These are phyloP conservation scores for Auricularia heimuer DNA, from an alignment of 768 basidiomycete genomes.

Conservation along the genomic window DNA sequence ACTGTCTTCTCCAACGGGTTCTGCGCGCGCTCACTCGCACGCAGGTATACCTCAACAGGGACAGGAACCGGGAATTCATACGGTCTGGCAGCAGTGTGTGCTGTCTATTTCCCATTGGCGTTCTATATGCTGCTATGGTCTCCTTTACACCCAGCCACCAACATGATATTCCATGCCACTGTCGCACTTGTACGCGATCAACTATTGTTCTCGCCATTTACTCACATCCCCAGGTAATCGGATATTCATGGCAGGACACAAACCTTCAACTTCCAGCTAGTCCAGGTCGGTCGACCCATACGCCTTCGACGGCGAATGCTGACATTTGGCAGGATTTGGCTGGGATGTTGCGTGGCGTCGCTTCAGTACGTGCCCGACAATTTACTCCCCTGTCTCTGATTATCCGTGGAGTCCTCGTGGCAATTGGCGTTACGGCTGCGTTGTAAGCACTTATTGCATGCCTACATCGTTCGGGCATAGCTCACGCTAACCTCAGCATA, in stretches of 20 bases:
- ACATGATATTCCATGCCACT: constrained; percentile 50
- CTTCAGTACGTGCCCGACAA: neutral
- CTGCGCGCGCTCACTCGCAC: neutral
- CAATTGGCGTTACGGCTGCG: constrained; percentile 63
- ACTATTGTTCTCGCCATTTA: neutral
- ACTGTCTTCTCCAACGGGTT: neutral
- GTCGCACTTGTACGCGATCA: constrained; percentile 38
- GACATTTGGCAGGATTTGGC: constrained; percentile 23
- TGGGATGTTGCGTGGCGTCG: constrained; percentile 61
- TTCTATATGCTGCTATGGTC: constrained; percentile 18
- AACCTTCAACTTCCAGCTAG: constrained; percentile 38
- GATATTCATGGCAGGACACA: constrained; percentile 62
- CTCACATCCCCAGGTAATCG: constrained; percentile 39
- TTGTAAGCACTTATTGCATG: constrained; percentile 39
- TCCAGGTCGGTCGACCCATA: constrained; percentile 21
- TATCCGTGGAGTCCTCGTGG: constrained; percentile 31
- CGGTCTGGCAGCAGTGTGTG: constrained; percentile 59
- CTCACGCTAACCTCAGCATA: constrained; percentile 29
- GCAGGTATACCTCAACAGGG: constrained; percentile 64
- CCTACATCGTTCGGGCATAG: constrained; percentile 10
- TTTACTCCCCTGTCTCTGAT: too few species aligned
- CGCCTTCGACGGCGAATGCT: too few species aligned
- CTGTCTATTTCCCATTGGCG: constrained; percentile 30
- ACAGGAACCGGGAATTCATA: constrained; percentile 50
- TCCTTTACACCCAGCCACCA: neutral